Evolutionary conservation across 208 protist genomes (phyloP).

Genomic region (Leishmania gerbilli): DNA sequence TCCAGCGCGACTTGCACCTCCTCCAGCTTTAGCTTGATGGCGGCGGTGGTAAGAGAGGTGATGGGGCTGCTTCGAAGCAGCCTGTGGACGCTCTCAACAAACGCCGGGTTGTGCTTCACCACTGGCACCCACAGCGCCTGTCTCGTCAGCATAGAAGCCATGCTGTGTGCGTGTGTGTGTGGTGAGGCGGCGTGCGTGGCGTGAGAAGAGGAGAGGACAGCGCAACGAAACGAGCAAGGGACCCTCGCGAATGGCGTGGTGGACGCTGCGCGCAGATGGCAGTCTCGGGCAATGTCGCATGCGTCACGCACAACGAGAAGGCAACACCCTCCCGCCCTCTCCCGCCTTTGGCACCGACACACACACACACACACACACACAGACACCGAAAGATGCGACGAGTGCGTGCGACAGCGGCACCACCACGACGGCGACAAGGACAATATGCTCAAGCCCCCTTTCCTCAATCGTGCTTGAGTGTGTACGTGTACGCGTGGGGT

Average conservation of each 20-base stretch:
- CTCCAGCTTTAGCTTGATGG: conserved; percentile 39
- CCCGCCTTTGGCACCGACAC: neutral
- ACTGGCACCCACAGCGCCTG: conserved; percentile 68
- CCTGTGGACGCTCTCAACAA: conserved; percentile 25
- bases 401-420: neutral
- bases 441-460: neutral
- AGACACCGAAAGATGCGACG: neutral
- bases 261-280: neutral
- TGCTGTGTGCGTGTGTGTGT: neutral
- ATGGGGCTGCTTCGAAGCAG: conserved; percentile 55
- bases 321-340: neutral
- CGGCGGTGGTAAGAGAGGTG: conserved; percentile 20
- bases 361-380: no score
- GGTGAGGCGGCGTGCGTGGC: neutral
- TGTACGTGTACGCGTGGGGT: conserved; percentile 1
- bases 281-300: neutral
- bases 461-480: neutral
- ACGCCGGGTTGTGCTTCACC: conserved; percentile 49
- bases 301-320: neutral
- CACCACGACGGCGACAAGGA: neutral
- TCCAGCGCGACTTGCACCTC: conserved; percentile 44
- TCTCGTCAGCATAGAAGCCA: conserved; percentile 45
- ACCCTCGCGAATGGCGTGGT: neutral
- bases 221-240: neutral
- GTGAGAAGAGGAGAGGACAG: conserved; percentile 6